Conservation (phyloP, 2,329 filamentous ascomycete genomes). For the Hypoxylon sp. region DNA sequence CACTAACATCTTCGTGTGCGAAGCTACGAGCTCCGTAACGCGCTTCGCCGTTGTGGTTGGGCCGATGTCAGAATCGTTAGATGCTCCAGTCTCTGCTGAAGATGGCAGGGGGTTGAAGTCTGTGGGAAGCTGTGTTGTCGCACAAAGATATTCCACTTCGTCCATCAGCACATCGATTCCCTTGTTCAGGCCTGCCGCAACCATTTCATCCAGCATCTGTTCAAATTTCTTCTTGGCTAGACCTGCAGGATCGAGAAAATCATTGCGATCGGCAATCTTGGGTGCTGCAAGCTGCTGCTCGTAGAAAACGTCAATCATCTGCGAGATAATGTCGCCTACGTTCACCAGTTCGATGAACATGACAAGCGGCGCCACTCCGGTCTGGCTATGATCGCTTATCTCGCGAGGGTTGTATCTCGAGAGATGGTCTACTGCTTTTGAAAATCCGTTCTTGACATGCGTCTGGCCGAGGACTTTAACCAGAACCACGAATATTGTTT, state of each 20-base stretch:
- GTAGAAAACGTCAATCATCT: constrained; percentile 99
- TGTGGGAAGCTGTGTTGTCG: constrained; percentile 82
- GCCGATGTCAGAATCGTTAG: constrained; percentile 55
- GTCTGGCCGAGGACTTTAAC: constrained; percentile 84
- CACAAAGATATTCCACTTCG: constrained; percentile 94
- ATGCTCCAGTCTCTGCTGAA: constrained; percentile 48
- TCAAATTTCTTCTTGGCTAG: constrained; percentile 99
- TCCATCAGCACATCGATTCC: constrained; percentile 99
- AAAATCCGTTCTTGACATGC: constrained; percentile 92
- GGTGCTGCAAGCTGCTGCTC: constrained; percentile 88
- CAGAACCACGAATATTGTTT: constrained; percentile 84
- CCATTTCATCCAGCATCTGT: constrained; percentile 96
- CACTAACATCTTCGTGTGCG: constrained; percentile 90
- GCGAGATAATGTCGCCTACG: constrained; percentile 95
- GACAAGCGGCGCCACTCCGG: constrained; percentile 87
- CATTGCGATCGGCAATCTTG: constrained; percentile 87
- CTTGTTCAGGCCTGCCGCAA: constrained; percentile 94
- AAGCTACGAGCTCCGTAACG: constrained; percentile 84
- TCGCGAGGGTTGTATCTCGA: constrained; percentile 91
- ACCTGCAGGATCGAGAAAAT: constrained; percentile 90
- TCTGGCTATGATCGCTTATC: constrained; percentile 73
- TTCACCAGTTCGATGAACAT: constrained; percentile 98
- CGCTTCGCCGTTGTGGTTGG: constrained; percentile 81
- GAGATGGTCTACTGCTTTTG: constrained; percentile 89
- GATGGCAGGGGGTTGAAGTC: constrained; percentile 82